These are phyloP conservation scores for Letharia lupina DNA, from an alignment of 495 filamentous ascomycete species.

Conservation along the genomic window DNA sequence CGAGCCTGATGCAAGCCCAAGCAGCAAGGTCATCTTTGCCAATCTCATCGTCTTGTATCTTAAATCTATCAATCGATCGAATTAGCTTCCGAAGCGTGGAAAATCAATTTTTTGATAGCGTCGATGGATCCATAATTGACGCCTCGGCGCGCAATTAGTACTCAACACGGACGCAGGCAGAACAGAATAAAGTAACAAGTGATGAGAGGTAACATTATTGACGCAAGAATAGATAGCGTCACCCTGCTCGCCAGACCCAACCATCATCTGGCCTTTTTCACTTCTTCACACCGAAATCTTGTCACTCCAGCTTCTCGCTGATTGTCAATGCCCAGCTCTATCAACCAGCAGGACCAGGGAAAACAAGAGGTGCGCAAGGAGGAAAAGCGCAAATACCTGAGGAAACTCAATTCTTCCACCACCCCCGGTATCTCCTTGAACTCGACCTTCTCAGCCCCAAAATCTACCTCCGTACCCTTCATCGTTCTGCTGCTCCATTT, in stretches of 20 bases:
- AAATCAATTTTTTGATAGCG: background rate
- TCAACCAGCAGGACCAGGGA: background rate
- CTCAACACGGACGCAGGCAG: background rate
- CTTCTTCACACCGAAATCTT: background rate
- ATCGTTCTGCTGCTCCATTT: constrained; percentile 58
- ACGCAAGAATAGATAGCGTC: background rate
- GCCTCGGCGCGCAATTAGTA: background rate
- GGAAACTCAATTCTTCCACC: constrained; percentile 70
- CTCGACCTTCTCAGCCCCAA: constrained; percentile 50
- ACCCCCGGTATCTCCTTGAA: constrained; percentile 57
- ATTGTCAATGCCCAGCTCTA: background rate
- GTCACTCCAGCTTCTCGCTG: background rate
- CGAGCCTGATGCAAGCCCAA: constrained; percentile 82
- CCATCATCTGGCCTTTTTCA: background rate
- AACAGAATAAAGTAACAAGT: background rate
- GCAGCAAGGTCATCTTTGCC: constrained; percentile 66
- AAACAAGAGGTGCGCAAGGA: background rate
- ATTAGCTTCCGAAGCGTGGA: background rate
- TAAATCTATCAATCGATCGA: constrained; percentile 49
- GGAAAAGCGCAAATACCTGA: constrained; percentile 47
- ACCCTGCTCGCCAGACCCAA: background rate
- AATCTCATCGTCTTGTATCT: constrained; percentile 75
- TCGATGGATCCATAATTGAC: background rate
- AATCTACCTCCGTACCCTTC: constrained; percentile 61
- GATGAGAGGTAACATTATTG: background rate